Evolutionary conservation across 2,329 filamentous ascomycete species (phyloP).

Genomic region (Ophiostoma himal-ulmi): DNA sequence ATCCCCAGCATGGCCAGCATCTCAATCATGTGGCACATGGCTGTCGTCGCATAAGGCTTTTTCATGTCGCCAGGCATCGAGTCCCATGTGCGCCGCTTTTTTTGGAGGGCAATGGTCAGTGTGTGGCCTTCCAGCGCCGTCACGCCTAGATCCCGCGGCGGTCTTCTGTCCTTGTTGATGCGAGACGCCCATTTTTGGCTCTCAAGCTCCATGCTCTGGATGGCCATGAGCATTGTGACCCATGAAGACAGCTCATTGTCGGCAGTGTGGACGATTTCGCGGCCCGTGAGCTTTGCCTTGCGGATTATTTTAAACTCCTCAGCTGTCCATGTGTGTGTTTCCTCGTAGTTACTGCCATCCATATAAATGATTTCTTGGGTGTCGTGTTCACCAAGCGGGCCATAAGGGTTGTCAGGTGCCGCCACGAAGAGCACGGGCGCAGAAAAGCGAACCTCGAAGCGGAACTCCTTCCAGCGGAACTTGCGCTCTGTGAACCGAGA

Average conservation of each 20-base stretch:
- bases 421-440: constrained; percentile 47
- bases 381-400: constrained; percentile 29
- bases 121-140: neutral
- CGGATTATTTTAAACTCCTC: constrained; percentile 24
- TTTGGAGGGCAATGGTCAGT: constrained; percentile 39
- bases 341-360: constrained; percentile 37
- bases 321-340: constrained; percentile 24
- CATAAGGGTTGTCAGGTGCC: constrained; percentile 37
- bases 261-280: constrained; percentile 43
- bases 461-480: constrained; percentile 40
- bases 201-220: constrained; percentile 46
- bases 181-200: constrained; percentile 44
- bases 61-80: constrained; percentile 44
- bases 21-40: constrained; percentile 50
- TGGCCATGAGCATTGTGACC: constrained; percentile 44
- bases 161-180: constrained; percentile 35
- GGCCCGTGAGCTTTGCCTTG: constrained; percentile 7
- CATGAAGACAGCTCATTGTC: constrained; percentile 53
- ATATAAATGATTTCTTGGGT: constrained; percentile 35
- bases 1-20: constrained; percentile 49
- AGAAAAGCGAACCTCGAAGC: constrained; percentile 45
- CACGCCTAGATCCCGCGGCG: neutral
- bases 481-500: constrained; percentile 36
- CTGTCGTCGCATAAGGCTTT: constrained; percentile 48
- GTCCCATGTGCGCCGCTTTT: constrained; percentile 45